Evolutionary conservation across 768 basidiomycete species (phyloP).

Genomic region (Tremella fuciformis): DNA sequence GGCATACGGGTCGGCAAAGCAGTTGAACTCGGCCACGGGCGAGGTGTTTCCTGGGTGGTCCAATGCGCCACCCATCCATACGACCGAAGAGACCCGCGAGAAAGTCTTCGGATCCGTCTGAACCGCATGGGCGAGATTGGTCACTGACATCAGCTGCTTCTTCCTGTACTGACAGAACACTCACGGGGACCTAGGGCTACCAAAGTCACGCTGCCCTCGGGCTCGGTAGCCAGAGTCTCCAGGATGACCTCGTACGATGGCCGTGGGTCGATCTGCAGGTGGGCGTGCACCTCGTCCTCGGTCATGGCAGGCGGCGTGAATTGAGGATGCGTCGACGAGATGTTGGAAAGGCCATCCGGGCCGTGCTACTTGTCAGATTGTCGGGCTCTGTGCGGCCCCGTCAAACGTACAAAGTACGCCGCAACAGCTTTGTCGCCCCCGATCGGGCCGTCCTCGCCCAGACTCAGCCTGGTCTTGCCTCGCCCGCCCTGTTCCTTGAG

Average conservation of each 20-base stretch:
- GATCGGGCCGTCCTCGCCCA: slow-evolving; percentile 66
- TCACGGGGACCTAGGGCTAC: slow-evolving; percentile 51
- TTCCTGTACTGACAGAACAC: slow-evolving; percentile 18
- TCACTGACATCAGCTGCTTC: slow-evolving; percentile 57
- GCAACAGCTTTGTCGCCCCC: slow-evolving; percentile 71
- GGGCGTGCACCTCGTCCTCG: slow-evolving; percentile 25
- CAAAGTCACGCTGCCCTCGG: slow-evolving; percentile 43
- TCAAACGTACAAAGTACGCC: slow-evolving; percentile 62
- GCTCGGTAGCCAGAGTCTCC: slow-evolving; percentile 41
- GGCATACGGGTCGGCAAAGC: slow-evolving; percentile 79
- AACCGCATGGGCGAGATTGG: slow-evolving; percentile 71
- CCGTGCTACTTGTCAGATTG: slow-evolving; percentile 42
- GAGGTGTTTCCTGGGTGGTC: slow-evolving; percentile 86
- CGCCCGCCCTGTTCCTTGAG: slow-evolving; percentile 50
- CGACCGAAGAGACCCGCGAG: slow-evolving; percentile 60
- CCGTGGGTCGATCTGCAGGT: slow-evolving; percentile 38
- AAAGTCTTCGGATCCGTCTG: slow-evolving; percentile 60
- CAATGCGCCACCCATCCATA: slow-evolving; percentile 90
- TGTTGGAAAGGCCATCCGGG: slow-evolving; percentile 51
- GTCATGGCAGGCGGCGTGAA: slow-evolving; percentile 38
- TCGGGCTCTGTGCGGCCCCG: background rate
- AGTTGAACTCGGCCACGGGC: slow-evolving; percentile 77
- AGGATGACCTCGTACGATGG: slow-evolving; percentile 48
- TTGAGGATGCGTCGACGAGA: slow-evolving; percentile 50
- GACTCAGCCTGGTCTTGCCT: slow-evolving; percentile 62